These are phyloP conservation scores for Choricystis sp. DNA, from an alignment of 139 green algal genomes.

Conservation along the genomic window DNA sequence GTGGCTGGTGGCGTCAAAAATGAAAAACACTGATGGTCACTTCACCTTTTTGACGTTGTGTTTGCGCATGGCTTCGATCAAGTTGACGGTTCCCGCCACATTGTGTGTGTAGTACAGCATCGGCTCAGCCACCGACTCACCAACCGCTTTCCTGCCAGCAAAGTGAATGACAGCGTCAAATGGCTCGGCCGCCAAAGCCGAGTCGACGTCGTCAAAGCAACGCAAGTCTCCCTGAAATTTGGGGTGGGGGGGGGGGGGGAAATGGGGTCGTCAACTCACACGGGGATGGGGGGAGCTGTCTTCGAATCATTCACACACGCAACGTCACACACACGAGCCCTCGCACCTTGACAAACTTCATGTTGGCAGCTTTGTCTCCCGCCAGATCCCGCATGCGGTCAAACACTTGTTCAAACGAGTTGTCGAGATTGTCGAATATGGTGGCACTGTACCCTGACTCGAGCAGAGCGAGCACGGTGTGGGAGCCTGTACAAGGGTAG, in stretches of 20 bases:
- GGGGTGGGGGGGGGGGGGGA: too few relatives aligned
- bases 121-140: conserved; percentile 20
- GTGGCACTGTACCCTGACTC: conserved; percentile 60
- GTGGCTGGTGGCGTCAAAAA: too few relatives aligned
- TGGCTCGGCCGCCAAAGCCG: neutral
- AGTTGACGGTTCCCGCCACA: conserved; percentile 64
- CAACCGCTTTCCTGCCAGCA: conserved; percentile 27
- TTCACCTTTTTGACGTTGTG: too few relatives aligned
- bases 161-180: conserved; percentile 25
- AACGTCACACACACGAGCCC: too few relatives aligned
- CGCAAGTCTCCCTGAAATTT: neutral
- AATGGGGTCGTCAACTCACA: too few relatives aligned
- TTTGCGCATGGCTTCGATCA: conserved; percentile 68
- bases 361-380: conserved; percentile 48
- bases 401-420: conserved; percentile 61
- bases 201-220: neutral
- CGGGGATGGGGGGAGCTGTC: too few relatives aligned
- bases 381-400: conserved; percentile 73
- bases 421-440: conserved; percentile 86
- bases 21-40: too few relatives aligned
- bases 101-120: conserved; percentile 98
- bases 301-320: too few relatives aligned
- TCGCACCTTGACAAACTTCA: conserved; percentile 69
- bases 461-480: conserved; percentile 75
- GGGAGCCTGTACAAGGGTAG: conserved; percentile 71